A percentile compares a stretch with the other conserved stretches of the same genome.
phyloP scores from a whole-genome alignment of 768 basidiomycete genomes.

The Boletus bicolor region DNA sequence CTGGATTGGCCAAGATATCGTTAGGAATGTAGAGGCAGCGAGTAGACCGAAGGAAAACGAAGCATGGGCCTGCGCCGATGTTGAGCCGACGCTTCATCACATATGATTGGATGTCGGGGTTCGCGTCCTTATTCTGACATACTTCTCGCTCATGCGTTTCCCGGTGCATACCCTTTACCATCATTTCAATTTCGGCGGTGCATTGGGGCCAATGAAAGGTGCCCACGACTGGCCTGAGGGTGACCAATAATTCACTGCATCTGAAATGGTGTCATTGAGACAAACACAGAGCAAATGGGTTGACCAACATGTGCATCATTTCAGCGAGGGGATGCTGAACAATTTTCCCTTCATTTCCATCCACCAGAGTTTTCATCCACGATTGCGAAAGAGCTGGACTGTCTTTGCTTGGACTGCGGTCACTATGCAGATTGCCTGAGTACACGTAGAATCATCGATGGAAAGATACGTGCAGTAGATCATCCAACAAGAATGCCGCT shows the following conservation, averaged over 20 bases:
- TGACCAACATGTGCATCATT: constrained; percentile 7
- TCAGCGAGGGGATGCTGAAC: not conserved
- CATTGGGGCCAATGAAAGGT: constrained; percentile 14
- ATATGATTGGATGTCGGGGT: constrained; percentile 7
- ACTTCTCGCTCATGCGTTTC: constrained; percentile 11
- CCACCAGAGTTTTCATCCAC: not conserved
- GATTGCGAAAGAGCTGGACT: not conserved
- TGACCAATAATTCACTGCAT: constrained; percentile 5
- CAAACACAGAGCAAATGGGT: not conserved
- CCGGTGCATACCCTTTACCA: not conserved
- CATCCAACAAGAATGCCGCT: not conserved
- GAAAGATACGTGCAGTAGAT: not conserved
- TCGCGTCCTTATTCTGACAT: not conserved
- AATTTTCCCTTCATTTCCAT: not conserved
- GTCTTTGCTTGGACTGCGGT: not conserved
- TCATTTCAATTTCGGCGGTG: not conserved
- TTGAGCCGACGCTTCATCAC: constrained; percentile 7
- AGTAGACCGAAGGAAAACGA: not conserved
- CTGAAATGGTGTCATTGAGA: not conserved
- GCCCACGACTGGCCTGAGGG: constrained; percentile 1
- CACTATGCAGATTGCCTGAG: not conserved
- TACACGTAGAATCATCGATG: not conserved
- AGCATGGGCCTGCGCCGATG: not conserved
- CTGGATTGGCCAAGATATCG: constrained; percentile 2
- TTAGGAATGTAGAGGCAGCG: constrained; percentile 5